phyloP scores from a whole-genome alignment of 148 eudicot genomes.

The Polygonum aviculare region DNA sequence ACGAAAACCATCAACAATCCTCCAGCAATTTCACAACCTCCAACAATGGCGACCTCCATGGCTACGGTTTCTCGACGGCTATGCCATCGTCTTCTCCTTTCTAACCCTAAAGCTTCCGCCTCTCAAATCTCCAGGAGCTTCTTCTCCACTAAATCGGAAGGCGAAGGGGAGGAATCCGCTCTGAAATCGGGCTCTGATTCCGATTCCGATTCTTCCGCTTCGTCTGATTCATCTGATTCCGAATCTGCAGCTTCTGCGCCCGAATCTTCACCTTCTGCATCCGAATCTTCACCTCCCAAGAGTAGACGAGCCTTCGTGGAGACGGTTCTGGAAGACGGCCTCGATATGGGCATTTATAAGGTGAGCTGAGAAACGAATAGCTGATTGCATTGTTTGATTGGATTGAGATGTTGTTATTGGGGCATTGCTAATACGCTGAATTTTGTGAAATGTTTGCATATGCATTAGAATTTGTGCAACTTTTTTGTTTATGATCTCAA shows the following conservation, averaged over 20 bases:
- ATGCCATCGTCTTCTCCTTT: slow-evolving; percentile 17
- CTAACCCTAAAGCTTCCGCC: background rate
- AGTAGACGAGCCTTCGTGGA: slow-evolving; percentile 8
- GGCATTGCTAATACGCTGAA: background rate
- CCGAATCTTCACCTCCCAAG: slow-evolving; percentile 14
- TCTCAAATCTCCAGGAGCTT: slow-evolving; percentile 15
- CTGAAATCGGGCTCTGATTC: slow-evolving; percentile 19
- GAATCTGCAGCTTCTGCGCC: background rate
- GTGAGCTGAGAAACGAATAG: slow-evolving; percentile 13
- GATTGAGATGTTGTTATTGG: background rate
- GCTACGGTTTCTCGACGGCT: slow-evolving; percentile 22
- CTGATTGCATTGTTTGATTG: background rate
- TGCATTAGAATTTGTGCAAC: background rate
- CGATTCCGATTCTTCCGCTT: slow-evolving; percentile 18
- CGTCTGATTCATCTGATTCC: slow-evolving; percentile 8
- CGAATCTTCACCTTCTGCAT: background rate
- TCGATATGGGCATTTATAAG: slow-evolving; percentile 68
- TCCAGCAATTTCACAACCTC: background rate
- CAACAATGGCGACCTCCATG: slow-evolving; percentile 35
- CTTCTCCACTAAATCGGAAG: slow-evolving; percentile 34
- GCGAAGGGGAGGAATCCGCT: slow-evolving; percentile 21
- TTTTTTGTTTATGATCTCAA: background rate
- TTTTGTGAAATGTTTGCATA: background rate
- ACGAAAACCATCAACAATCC: background rate
- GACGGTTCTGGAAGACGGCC: slow-evolving; percentile 48